A percentile compares a stretch with the other conserved stretches of the same genome.
Evolutionary conservation across 441 rosid species (phyloP).

Genomic region (Populus trichocarpa): DNA sequence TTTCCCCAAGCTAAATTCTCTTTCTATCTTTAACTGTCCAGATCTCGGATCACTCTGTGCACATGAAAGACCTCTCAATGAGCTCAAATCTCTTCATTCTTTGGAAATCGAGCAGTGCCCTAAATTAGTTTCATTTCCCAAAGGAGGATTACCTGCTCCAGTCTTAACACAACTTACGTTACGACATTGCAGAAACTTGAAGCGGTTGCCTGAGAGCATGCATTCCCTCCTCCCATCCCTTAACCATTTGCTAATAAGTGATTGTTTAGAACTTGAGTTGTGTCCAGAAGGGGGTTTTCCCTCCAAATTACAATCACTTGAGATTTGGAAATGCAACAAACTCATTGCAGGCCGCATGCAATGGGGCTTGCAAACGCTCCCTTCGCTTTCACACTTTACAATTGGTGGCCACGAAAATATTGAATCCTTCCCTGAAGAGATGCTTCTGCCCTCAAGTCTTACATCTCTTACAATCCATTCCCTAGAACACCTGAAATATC

Average conservation of each 20-base stretch:
- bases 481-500: slow-evolving; percentile 20
- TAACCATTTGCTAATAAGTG: slow-evolving; percentile 16
- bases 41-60: not conserved
- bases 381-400: slow-evolving; percentile 14
- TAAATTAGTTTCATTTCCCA: no score
- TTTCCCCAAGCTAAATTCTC: no score
- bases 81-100: slow-evolving; percentile 24
- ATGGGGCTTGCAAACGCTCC: slow-evolving; percentile 27
- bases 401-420: slow-evolving; percentile 6
- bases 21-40: no score
- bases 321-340: slow-evolving; percentile 7
- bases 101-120: slow-evolving; percentile 19
- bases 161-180: no score
- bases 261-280: slow-evolving; percentile 26
- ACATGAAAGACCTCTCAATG: slow-evolving; percentile 21
- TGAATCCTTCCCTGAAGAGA: slow-evolving; percentile 39
- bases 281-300: slow-evolving; percentile 36
- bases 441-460: slow-evolving; percentile 31
- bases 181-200: no score
- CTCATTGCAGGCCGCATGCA: slow-evolving; percentile 7
- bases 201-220: no score
- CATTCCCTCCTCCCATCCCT: slow-evolving; percentile 16
- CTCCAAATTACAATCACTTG: slow-evolving; percentile 16
- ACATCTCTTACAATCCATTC: slow-evolving; percentile 25
- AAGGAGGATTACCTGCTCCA: no score